Evolutionary conservation across 768 basidiomycete species (phyloP), one percentile per base, ranked within the genome.

Genomic region (Phanerochaete sordida): DNA sequence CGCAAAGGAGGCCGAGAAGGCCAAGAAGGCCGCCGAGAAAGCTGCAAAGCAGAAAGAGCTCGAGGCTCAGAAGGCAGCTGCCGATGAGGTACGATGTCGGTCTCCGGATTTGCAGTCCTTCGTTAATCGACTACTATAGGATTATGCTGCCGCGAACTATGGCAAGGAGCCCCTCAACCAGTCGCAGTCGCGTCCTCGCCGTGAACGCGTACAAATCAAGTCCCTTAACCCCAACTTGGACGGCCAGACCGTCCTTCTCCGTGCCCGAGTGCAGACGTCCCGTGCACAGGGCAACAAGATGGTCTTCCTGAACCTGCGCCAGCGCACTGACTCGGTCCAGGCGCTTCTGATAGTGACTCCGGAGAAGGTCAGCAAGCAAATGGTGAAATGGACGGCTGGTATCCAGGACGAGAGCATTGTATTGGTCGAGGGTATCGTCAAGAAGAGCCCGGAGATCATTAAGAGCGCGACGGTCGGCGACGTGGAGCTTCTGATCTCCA

Each of bases 231-330:
- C 82, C 37, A 74, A 76, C 31, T 77, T 84, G 65, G 84, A 87
- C 62, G 93, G 87, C 6, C 78, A 95, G 69, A 82, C 78, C 6
- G 89, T 98, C 53, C 76, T 92, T 60, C 77, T 98, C 62, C 90
- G 96, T 64, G 95, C 94, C 13, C 86, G 97, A 57, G 81, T 99
- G 46, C 93, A 96, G 72, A 95, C 90, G 16, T 88, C 90, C 27
- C 88, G 97, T 57, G 90, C 91, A 0, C 93, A 97, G 73, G 94
- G 92, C 65, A 91, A 85, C 76, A 99, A 94, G 78, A 94, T 98
- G 86, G 91, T 91, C 54, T 99, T 99, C 76, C 76, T 98, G 55
- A 87, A 88, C 70, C 81, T 99, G 57, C 90, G 96, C 60, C 96
- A 99, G 73, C 84, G 91, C 66, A 87, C 82, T 15, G 81, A 89